Base-by-base conservation (phyloP, 1,284 basidiomycete species). In the Tremellales sp. region DNA sequence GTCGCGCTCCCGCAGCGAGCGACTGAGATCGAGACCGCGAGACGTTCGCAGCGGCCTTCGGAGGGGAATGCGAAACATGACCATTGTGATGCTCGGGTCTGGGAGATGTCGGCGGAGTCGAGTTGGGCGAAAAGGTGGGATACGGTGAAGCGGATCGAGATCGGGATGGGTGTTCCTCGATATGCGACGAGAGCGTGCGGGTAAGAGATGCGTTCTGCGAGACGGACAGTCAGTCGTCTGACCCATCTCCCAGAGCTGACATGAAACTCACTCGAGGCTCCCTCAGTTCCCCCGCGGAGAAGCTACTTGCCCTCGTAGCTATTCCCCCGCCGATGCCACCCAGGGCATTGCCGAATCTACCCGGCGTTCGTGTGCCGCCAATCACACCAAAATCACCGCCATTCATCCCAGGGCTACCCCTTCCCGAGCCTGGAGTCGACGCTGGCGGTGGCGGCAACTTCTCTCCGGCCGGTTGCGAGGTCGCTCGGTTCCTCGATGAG, bases 81-180 rank as follows among this genome's bases (percentile, higher is more conserved):
- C 55, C 41, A 12, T 53, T 56, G 4, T 55, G 40, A 43, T 4
- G 46, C 24, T 0, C 45, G 41, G 14, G 54, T 25, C 31, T 48
- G 18, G 65, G 63, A 7, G 68, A 68, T 4, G 57, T 54, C 4
- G 63, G 56, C 1, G 66, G 62, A 0, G 63, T 64, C 1, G 67
- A 68, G 9, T 61, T 59, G 18, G 66, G 66, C 3, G 67, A 68
- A 50, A 72, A 70, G 2, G 68, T 71, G 3, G 70, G 68, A 44
- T 60, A 70, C 4, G 64, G 61, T 0, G 63, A 66, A 21, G 34
- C 34, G 0, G 64, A 62, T 12, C 47, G 51, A 12, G 61, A 61
- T n/a, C 64, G 56, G 8, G 65, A 63, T 10, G 60, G 60, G 28
- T 58, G 50, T 40, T 72, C 68, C 48, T 72, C 70, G 14, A 63